phyloP scores from a whole-genome alignment of 352 stramenopile species.

The Pythium monospermum region DNA sequence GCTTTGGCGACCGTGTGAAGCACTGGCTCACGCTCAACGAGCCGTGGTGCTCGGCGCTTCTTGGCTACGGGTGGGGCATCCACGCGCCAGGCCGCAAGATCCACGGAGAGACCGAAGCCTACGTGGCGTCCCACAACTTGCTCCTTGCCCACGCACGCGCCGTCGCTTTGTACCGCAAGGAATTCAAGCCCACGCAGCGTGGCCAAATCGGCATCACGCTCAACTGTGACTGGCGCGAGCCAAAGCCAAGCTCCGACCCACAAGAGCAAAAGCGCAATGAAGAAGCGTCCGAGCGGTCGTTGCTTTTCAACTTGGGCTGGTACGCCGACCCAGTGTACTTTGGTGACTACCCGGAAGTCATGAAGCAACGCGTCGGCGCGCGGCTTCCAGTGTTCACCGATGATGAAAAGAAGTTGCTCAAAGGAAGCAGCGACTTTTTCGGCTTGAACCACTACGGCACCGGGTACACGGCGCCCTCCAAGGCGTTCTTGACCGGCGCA shows the following conservation, averaged over 20 bases:
- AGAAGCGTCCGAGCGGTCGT: conserved; percentile 66
- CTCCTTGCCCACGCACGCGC: conserved; percentile 84
- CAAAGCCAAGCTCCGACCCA: conserved; percentile 38
- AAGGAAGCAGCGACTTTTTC: conserved; percentile 90
- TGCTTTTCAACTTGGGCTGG: conserved; percentile 90
- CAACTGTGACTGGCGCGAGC: conserved; percentile 87
- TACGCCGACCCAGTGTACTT: conserved; percentile 90
- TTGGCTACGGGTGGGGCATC: conserved; percentile 53
- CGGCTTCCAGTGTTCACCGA: conserved; percentile 88
- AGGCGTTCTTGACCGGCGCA: conserved; percentile 37
- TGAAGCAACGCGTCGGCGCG: conserved; percentile 79
- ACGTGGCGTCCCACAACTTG: conserved; percentile 79
- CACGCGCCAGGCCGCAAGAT: conserved; percentile 65
- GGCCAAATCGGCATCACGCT: conserved; percentile 92
- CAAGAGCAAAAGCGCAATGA: conserved; percentile 47
- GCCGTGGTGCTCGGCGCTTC: conserved; percentile 56
- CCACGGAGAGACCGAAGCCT: conserved; percentile 26
- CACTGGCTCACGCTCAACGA: conserved; percentile 96
- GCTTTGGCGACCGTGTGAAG: conserved; percentile 89
- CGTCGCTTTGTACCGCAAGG: conserved; percentile 71
- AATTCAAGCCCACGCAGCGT: conserved; percentile 29
- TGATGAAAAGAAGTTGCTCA: conserved; percentile 73
- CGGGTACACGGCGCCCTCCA: conserved; percentile 35
- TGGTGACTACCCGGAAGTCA: conserved; percentile 91
- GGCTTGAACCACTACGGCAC: conserved; percentile 94